Evolutionary conservation across 2,329 filamentous ascomycete genomes (phyloP).

Genomic region (Xylaria sp.): DNA sequence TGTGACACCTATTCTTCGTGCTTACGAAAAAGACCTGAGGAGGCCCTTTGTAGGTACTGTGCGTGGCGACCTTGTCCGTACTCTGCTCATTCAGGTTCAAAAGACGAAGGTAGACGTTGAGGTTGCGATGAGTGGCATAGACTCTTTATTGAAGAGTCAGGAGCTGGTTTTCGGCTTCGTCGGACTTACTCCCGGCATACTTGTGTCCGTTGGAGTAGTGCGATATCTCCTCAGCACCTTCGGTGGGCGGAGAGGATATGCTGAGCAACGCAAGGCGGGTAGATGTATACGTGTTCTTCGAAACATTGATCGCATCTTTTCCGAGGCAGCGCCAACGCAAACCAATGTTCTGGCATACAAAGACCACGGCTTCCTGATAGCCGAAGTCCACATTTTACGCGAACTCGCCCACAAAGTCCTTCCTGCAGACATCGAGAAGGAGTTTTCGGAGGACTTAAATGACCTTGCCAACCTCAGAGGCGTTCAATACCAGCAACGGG

Average conservation of each 20-base stretch:
- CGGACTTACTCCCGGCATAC: constrained; percentile 89
- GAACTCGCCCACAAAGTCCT: constrained; percentile 73
- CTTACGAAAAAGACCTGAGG: constrained; percentile 89
- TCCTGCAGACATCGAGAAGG: constrained; percentile 77
- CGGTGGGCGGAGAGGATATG: constrained; percentile 75
- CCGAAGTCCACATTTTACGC: constrained; percentile 86
- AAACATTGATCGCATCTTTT: constrained; percentile 86
- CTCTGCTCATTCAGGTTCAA: constrained; percentile 94
- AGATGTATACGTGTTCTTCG: constrained; percentile 81
- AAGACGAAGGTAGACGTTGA: constrained; percentile 99
- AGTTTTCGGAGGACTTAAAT: constrained; percentile 88
- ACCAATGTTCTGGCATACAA: constrained; percentile 86
- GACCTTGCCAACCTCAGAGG: constrained; percentile 87
- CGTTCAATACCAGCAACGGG: constrained; percentile 79
- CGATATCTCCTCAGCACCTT: constrained; percentile 77
- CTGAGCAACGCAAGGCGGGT: constrained; percentile 71
- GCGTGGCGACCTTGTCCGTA: constrained; percentile 85
- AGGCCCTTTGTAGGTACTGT: constrained; percentile 85
- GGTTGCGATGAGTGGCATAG: constrained; percentile 94
- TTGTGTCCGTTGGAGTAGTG: constrained; percentile 80
- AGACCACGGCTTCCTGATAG: constrained; percentile 89
- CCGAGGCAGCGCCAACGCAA: constrained; percentile 73
- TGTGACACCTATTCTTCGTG: constrained; percentile 87
- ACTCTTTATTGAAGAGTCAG: constrained; percentile 92
- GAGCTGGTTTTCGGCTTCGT: constrained; percentile 98